A percentile compares a stretch with the other conserved stretches of the same genome.
phyloP scores from a whole-genome alignment of 805 yeast species.

The Saccharomycopsis oosterbeekiorum region DNA sequence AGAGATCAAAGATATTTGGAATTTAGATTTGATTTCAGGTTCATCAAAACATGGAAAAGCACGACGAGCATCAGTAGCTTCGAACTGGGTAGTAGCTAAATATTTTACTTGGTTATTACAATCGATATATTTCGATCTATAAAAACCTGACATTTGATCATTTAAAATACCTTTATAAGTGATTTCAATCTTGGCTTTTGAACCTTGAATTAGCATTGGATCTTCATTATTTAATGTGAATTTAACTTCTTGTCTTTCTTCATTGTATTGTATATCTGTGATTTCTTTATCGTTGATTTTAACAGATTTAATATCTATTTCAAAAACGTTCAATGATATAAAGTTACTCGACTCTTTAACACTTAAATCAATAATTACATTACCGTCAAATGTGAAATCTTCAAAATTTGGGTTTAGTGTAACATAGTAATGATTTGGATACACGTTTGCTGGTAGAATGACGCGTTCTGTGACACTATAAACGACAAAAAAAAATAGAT shows the following conservation, averaged over 20 bases:
- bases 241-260: conserved; percentile 54
- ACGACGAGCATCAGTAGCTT: conserved; percentile 77
- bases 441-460: conserved; percentile 51
- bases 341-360: conserved; percentile 38
- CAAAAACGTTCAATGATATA: conserved; percentile 52
- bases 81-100: conserved; percentile 79
- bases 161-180: conserved; percentile 55
- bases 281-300: conserved; percentile 30
- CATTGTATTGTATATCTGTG: conserved; percentile 33
- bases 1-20: conserved; percentile 53
- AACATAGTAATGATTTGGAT: conserved; percentile 67
- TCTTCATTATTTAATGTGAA: conserved; percentile 40
- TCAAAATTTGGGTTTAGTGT: conserved; percentile 52
- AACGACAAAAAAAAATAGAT: not conserved
- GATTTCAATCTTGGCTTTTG: conserved; percentile 37
- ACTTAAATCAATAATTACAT: conserved; percentile 41
- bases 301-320: conserved; percentile 50
- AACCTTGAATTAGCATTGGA: conserved; percentile 25
- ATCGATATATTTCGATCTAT: conserved; percentile 53
- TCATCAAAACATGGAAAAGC: conserved; percentile 86
- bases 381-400: conserved; percentile 50
- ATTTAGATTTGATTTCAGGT: conserved; percentile 69
- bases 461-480: conserved; percentile 20
- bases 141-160: conserved; percentile 77
- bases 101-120: conserved; percentile 53